Conservation (phyloP, 176 grass and related monocot species). For the Carex parvula region DNA sequence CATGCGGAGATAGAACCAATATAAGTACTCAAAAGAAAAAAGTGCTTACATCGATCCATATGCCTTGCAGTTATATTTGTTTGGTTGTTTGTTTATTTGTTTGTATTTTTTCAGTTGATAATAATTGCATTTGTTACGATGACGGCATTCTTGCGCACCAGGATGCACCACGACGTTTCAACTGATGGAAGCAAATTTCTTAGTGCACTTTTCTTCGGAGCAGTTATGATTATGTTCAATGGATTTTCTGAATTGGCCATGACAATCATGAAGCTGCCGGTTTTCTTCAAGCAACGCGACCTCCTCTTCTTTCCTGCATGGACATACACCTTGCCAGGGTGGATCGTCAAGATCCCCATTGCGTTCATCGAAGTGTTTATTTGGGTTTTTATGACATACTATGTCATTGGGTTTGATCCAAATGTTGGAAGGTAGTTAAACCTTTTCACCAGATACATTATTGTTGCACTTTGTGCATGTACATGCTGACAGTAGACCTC, state of each 20-base stretch:
- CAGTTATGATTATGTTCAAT: slow-evolving; percentile 76
- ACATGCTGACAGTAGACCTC: background rate
- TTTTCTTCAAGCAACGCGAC: slow-evolving; percentile 91
- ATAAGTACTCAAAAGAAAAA: background rate
- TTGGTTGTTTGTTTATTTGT: slow-evolving; percentile 6
- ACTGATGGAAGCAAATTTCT: slow-evolving; percentile 38
- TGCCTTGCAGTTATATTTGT: background rate
- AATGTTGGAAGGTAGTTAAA: slow-evolving; percentile 60
- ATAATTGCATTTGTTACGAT: slow-evolving; percentile 51
- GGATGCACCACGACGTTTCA: slow-evolving; percentile 48
- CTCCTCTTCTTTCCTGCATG: slow-evolving; percentile 85
- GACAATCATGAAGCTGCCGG: slow-evolving; percentile 61
- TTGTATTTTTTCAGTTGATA: slow-evolving; percentile 40
- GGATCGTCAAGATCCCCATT: slow-evolving; percentile 80
- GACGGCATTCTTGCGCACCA: slow-evolving; percentile 69
- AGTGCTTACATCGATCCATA: background rate
- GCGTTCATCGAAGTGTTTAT: slow-evolving; percentile 48
- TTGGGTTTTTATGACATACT: slow-evolving; percentile 77
- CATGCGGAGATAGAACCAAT: background rate
- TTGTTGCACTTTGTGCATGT: background rate
- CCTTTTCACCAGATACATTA: background rate
- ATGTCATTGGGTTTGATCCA: slow-evolving; percentile 84
- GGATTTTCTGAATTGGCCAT: slow-evolving; percentile 67
- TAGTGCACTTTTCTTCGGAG: slow-evolving; percentile 58
- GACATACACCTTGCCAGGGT: slow-evolving; percentile 69